These are phyloP conservation scores for Debaryomyces sp. DNA, from an alignment of 1,139 yeast species.

Conservation along the genomic window DNA sequence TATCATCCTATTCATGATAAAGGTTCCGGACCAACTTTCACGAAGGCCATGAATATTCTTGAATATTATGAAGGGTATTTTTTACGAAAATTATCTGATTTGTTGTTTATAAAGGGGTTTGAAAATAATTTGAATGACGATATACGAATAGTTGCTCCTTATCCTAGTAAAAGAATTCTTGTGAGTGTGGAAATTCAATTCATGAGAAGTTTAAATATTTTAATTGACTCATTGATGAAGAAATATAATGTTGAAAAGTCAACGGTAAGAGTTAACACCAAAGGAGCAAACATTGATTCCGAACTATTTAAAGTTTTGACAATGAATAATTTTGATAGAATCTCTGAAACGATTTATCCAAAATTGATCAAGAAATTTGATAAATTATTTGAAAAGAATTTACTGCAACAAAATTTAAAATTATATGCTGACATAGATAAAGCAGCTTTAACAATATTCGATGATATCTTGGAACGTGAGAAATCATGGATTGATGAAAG, in stretches of 20 bases:
- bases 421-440: slow-evolving; percentile 48
- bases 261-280: slow-evolving; percentile 3
- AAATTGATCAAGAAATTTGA: slow-evolving; percentile 38
- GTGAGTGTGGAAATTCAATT: slow-evolving; percentile 51
- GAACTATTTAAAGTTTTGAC: slow-evolving; percentile 44
- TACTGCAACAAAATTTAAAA: slow-evolving; percentile 43
- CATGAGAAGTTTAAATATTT: slow-evolving; percentile 47
- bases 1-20: slow-evolving; percentile 16
- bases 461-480: slow-evolving; percentile 44
- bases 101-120: slow-evolving; percentile 26
- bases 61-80: slow-evolving; percentile 43
- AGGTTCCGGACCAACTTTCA: slow-evolving; percentile 25
- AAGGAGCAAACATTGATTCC: slow-evolving; percentile 22
- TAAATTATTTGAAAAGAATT: slow-evolving; percentile 35
- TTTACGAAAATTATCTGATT: slow-evolving; percentile 29
- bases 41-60: slow-evolving; percentile 39
- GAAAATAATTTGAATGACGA: slow-evolving; percentile 17
- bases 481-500: slow-evolving; percentile 36
- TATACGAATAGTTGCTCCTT: slow-evolving; percentile 34
- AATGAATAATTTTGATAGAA: slow-evolving; percentile 48
- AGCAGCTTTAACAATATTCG: slow-evolving; percentile 44
- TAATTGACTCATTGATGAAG: slow-evolving; percentile 48
- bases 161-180: slow-evolving; percentile 45
- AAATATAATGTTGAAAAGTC: slow-evolving; percentile 39
- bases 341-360: slow-evolving; percentile 39